A percentile compares a stretch with the other conserved stretches of the same genome.
Conservation (phyloP, 345 rosid species). For the Punica granatum region DNA sequence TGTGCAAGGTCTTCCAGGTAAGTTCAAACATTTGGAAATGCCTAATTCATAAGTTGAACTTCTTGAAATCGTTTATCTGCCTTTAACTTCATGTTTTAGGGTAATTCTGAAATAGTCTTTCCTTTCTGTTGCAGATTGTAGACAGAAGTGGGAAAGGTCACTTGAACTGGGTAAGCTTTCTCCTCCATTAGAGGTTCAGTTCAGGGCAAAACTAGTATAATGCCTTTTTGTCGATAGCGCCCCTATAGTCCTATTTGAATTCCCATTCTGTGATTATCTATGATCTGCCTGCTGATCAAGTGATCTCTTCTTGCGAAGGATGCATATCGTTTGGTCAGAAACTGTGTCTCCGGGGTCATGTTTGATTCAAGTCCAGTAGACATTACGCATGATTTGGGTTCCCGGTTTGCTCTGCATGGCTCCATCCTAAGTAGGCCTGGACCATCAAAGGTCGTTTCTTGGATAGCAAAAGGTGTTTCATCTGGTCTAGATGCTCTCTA, state of each 20-base stretch:
- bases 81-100: not conserved
- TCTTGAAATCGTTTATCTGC: not conserved
- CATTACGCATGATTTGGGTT: slow-evolving; percentile 74
- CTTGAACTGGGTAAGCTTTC: slow-evolving; percentile 37
- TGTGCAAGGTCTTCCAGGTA: slow-evolving; percentile 88
- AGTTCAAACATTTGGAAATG: not conserved
- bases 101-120: not conserved
- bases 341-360: slow-evolving; percentile 75
- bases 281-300: not conserved
- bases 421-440: slow-evolving; percentile 63
- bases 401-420: slow-evolving; percentile 57
- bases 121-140: slow-evolving; percentile 38
- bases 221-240: not conserved
- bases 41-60: not conserved
- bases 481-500: slow-evolving; percentile 75
- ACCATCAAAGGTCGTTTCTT: slow-evolving; percentile 59
- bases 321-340: slow-evolving; percentile 55
- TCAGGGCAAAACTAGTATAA: not conserved
- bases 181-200: not conserved
- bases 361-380: slow-evolving; percentile 88
- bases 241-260: not conserved
- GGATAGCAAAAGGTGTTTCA: slow-evolving; percentile 70
- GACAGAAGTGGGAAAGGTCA: slow-evolving; percentile 54
- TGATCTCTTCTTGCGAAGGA: slow-evolving; percentile 37
- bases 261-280: not conserved